A percentile compares a stretch with the other conserved stretches of the same genome.
phyloP scores from a whole-genome alignment of 2,329 filamentous ascomycete genomes.

The Pleurostoma richardsiae region DNA sequence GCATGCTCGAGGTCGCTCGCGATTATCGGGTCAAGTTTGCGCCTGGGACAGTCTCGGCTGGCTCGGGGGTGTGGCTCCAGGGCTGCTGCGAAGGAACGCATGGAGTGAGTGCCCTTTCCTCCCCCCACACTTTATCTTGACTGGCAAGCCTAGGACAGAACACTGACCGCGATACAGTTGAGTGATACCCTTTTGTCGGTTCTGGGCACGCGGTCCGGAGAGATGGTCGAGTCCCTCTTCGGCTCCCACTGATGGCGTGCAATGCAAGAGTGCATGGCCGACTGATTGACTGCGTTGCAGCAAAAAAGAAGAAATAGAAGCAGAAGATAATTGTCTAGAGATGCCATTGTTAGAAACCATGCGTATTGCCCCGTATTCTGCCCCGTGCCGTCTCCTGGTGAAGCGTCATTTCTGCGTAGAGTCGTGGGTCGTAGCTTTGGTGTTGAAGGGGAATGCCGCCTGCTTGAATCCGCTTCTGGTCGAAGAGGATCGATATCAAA shows the following conservation, averaged over 20 bases:
- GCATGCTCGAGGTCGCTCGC: constrained; percentile 51
- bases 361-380: no score
- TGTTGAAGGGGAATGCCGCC: no score
- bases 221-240: constrained; percentile 75
- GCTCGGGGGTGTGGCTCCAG: constrained; percentile 85
- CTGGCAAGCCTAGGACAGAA: constrained; percentile 14
- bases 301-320: no score
- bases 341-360: no score
- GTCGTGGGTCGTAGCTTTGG: no score
- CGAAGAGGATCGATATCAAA: no score
- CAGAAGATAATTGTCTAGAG: no score
- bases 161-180: constrained; percentile 41
- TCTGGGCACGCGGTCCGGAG: constrained; percentile 67
- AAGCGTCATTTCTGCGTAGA: no score
- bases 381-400: no score
- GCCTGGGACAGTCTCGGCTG: constrained; percentile 59
- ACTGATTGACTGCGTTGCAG: no score
- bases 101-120: constrained; percentile 58
- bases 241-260: constrained; percentile 16
- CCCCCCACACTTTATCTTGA: not conserved
- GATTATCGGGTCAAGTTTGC: constrained; percentile 76
- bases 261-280: no score
- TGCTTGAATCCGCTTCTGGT: no score
- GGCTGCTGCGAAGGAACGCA: constrained; percentile 92
- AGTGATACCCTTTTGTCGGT: constrained; percentile 80